Percentiles rank a stretch among this genome's conserved stretches.
Evolutionary conservation across 2,329 filamentous ascomycete genomes (phyloP).

Genomic region (Ascosphaera apis): DNA sequence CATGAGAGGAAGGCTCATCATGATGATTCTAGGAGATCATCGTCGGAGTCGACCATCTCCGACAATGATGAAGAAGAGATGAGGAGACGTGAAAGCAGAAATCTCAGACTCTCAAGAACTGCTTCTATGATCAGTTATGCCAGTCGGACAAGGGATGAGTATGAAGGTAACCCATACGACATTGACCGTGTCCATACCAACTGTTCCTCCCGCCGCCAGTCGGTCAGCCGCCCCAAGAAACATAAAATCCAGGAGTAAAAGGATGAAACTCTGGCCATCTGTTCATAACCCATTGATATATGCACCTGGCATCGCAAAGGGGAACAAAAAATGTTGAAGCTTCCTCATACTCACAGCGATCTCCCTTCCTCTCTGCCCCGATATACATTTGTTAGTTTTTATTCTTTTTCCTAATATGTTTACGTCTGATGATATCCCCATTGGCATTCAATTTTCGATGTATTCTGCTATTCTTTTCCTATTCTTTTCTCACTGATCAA

Average conservation of each 20-base stretch:
- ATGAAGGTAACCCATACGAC: slow-evolving; percentile 22
- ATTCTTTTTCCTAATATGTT: not conserved
- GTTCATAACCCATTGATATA: not conserved
- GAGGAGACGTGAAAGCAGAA: not conserved
- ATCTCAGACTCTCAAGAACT: not conserved
- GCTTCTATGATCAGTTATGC: not conserved
- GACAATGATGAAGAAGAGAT: not conserved
- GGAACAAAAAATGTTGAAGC: too few relatives aligned
- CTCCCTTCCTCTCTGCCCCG: slow-evolving; percentile 2
- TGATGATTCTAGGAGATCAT: too few relatives aligned
- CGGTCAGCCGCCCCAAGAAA: not conserved
- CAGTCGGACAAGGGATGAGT: slow-evolving; percentile 7
- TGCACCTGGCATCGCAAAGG: not conserved
- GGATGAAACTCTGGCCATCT: not conserved
- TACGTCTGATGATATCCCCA: not conserved
- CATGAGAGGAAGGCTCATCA: not conserved
- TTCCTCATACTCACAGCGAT: not conserved
- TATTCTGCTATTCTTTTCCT: too few relatives aligned
- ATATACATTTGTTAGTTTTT: slow-evolving; percentile 9
- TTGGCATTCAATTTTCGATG: not conserved
- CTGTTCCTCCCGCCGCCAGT: not conserved
- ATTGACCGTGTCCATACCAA: slow-evolving; percentile 21
- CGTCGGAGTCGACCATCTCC: not conserved
- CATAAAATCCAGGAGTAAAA: not conserved
- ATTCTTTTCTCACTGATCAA: too few relatives aligned